Evolutionary conservation across 2,329 filamentous ascomycete species (phyloP), one percentile per base, ranked within the genome.

Genomic region (Alternaria arborescens): DNA sequence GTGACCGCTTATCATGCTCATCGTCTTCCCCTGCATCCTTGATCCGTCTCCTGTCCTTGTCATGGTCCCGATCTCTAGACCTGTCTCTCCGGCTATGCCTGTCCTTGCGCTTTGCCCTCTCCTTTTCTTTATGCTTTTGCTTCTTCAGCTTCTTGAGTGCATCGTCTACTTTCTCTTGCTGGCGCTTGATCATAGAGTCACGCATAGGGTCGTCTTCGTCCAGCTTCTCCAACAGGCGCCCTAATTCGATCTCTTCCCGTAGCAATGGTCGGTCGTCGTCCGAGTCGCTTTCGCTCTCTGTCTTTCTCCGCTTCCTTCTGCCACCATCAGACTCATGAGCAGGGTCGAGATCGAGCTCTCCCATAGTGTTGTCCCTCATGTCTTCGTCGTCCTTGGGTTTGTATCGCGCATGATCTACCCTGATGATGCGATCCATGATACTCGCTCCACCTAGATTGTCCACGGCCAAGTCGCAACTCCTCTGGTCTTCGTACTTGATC

Each of bases 181-280:
- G 97, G 80, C 97, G 91, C 65, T 94, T 87, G 52, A 97, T 88
- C 65, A 98, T 77, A 71, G 92, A 97, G 38, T 88, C 88, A 80
- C 97, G 97, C 95, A 99, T 99, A 0, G 95, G 95, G 77, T 99
- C 95, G 62, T 98, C 94, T 24, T 97, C 94, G 67, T 98, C 95
- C 66, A 96, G 91, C 16, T 94, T 89, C 55, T 86, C 82, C 53
- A 96, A 88, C 57, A 98, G 78, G 44, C 88, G 85, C 52, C 88
- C 87, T 51, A 98, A 80, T 76, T 98, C 94, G 56, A 83, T 82
- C 80, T 98, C 94, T 74, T 97, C 94, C 62, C 88, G 90, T 11
- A 97, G 79, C 82, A 91, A 78, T 2, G 90, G 89, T 59, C 91
- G 82, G 53, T 82, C 81, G 26, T 80, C 77, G 28, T 82, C 77